Evolutionary conservation across 805 yeast genomes (phyloP), one percentile per base, ranked within the genome.

Genomic region (Novakomyces olei): DNA sequence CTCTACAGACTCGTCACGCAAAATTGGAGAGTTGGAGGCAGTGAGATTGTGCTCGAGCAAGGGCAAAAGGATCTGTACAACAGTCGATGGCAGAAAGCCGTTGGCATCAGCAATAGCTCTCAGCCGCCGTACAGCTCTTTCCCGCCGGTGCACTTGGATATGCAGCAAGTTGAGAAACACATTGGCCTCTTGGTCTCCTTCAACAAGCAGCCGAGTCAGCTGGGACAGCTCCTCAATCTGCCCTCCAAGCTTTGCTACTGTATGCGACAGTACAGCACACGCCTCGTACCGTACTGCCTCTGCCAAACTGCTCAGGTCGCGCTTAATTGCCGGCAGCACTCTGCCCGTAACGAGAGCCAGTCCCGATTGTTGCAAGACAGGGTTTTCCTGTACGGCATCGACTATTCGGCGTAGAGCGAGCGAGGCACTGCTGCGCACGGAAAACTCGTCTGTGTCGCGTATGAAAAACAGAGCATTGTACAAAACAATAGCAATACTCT

Each of bases 121-220:
- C 19, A 83, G 52, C 37, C 76, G 63, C 44, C 69, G 64, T 15
- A 85, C 61, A 0, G 96, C 92, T 44, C 81, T 64, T 49, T 76
- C 81, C 43, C 94, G 73, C 54, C 92, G 68, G 45, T 74, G 80
- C 6, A 74, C 44, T 54, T 85, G 98, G 24, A 85, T 70, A 49
- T 85, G 94, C 37, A 63, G 64, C 30, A 88, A 61, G 43, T 81
- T 80, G 27, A 55, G 48, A 52, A 79, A 79, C 46, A 79, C 76
- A 50, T 79, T 72, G 3, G 80, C 75, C 43, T 81, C 95, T 24
- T 72, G 85, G 43, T 80, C 91, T 27, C 72, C 72, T 33, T 64
- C 60, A 43, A 57, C 63, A 1, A 72, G 51, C 26, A 85, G 53
- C 1, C 65, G 58, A 36, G 65, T 62, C 81, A 83, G 61, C 42